phyloP scores from a whole-genome alignment of 768 basidiomycete species.

The Nidularia pulvinata region DNA sequence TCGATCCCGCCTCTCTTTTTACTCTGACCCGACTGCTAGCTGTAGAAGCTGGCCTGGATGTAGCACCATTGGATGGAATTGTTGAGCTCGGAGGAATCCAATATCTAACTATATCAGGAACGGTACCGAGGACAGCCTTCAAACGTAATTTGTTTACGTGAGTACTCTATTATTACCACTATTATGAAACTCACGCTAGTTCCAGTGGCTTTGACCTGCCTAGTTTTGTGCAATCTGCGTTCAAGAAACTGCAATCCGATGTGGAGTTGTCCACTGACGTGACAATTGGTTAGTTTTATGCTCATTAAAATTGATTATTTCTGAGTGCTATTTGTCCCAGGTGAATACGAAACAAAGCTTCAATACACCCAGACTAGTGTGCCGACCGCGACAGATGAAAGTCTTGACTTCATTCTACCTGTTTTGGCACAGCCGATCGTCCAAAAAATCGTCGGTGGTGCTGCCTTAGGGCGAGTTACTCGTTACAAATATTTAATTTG shows the following conservation, averaged over 20 bases:
- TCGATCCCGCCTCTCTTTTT: slow-evolving; percentile 68
- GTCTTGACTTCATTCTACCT: slow-evolving; percentile 64
- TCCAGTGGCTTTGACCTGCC: slow-evolving; percentile 64
- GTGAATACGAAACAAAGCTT: slow-evolving; percentile 63
- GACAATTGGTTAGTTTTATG: slow-evolving; percentile 55
- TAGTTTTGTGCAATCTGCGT: slow-evolving; percentile 62
- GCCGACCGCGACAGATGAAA: slow-evolving; percentile 59
- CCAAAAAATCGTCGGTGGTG: slow-evolving; percentile 63
- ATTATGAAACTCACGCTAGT: neutral
- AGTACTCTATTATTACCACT: slow-evolving; percentile 8
- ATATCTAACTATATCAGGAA: slow-evolving; percentile 41
- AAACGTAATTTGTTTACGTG: slow-evolving; percentile 67
- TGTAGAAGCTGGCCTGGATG: slow-evolving; percentile 59
- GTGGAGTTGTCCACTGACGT: slow-evolving; percentile 55
- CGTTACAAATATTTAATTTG: neutral
- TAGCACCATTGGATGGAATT: slow-evolving; percentile 64
- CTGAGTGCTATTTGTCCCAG: slow-evolving; percentile 22
- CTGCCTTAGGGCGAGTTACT: slow-evolving; percentile 46
- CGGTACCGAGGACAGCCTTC: too few relatives aligned
- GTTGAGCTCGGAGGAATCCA: slow-evolving; percentile 66
- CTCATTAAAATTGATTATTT: neutral
- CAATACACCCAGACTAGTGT: slow-evolving; percentile 58
- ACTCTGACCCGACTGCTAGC: slow-evolving; percentile 70
- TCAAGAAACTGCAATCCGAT: slow-evolving; percentile 63
- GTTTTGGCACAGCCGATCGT: slow-evolving; percentile 75